Evolutionary conservation across 805 yeast genomes (phyloP).

Genomic region (Cyberlindnera bimundalis): DNA sequence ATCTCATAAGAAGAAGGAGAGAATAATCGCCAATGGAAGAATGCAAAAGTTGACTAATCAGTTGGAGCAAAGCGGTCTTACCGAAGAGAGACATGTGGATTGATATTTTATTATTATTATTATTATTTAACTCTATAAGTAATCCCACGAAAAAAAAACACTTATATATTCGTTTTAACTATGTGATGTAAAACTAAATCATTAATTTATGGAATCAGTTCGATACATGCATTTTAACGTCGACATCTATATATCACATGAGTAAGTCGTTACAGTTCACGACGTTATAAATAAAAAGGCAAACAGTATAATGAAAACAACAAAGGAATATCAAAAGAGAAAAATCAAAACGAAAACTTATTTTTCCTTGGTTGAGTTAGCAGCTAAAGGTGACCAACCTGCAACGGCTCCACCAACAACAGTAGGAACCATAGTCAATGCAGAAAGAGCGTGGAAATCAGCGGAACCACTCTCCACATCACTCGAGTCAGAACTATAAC

Average conservation of each 20-base stretch:
- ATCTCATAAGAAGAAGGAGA: constrained; percentile 19
- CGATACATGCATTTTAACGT: too few species aligned
- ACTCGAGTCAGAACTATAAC: constrained; percentile 4
- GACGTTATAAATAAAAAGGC: too few species aligned
- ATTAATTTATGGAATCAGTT: too few species aligned
- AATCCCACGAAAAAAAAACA: too few species aligned
- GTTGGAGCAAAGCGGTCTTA: constrained; percentile 24
- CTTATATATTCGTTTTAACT: too few species aligned
- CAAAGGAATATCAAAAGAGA: too few species aligned
- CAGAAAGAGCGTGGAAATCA: constrained; percentile 33
- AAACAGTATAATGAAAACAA: too few species aligned
- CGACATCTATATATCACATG: too few species aligned
- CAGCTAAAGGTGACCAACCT: constrained; percentile 39
- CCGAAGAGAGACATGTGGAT: constrained; percentile 1
- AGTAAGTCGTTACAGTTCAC: too few species aligned
- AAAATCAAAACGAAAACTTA: not conserved
- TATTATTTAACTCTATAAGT: too few species aligned
- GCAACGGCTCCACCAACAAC: constrained; percentile 57
- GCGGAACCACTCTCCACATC: constrained; percentile 14
- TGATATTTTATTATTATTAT: not conserved
- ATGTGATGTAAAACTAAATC: too few species aligned
- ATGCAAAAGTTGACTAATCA: constrained; percentile 19
- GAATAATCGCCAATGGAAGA: constrained; percentile 24
- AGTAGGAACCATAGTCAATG: constrained; percentile 50
- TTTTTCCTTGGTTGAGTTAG: constrained; percentile 1